Conservation (phyloP, 805 yeast genomes). For the Sugiyamaella lignohabitans region DNA sequence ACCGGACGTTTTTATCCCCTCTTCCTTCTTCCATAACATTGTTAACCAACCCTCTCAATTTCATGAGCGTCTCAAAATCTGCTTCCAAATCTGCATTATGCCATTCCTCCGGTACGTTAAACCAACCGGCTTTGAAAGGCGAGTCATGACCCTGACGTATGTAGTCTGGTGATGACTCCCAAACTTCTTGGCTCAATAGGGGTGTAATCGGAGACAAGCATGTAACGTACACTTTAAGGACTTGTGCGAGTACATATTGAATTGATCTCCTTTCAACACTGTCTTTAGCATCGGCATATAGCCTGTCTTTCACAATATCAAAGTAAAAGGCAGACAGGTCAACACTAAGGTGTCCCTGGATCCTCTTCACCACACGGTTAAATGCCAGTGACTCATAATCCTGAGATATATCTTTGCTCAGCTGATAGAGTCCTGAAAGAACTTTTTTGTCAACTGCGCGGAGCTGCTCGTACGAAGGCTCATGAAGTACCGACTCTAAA, state of each 20-base stretch:
- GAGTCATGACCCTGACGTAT: slow-evolving; percentile 30
- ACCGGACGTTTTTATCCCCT: slow-evolving; percentile 36
- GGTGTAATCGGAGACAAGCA: slow-evolving; percentile 80
- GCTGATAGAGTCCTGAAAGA: slow-evolving; percentile 45
- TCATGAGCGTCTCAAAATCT: slow-evolving; percentile 44
- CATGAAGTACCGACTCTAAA: slow-evolving; percentile 35
- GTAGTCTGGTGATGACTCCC: slow-evolving; percentile 50
- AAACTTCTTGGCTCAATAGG: slow-evolving; percentile 76
- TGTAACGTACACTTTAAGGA: slow-evolving; percentile 57
- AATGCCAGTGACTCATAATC: slow-evolving; percentile 58
- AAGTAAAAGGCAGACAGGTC: slow-evolving; percentile 79
- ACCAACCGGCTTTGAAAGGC: slow-evolving; percentile 46
- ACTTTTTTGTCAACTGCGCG: slow-evolving; percentile 50
- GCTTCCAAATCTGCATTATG: slow-evolving; percentile 32
- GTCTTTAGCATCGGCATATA: slow-evolving; percentile 59
- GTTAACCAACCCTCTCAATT: slow-evolving; percentile 44
- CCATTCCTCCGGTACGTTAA: slow-evolving; percentile 34
- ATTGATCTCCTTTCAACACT: slow-evolving; percentile 49
- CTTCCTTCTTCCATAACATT: slow-evolving; percentile 52
- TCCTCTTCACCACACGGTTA: slow-evolving; percentile 57
- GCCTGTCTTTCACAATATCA: slow-evolving; percentile 75
- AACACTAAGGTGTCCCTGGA: slow-evolving; percentile 67
- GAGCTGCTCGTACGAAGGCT: slow-evolving; percentile 31
- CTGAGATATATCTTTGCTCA: slow-evolving; percentile 39
- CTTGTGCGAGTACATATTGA: slow-evolving; percentile 55